These are phyloP conservation scores for Trametes cubensis DNA, from an alignment of 768 basidiomycete genomes.

Conservation along the genomic window DNA sequence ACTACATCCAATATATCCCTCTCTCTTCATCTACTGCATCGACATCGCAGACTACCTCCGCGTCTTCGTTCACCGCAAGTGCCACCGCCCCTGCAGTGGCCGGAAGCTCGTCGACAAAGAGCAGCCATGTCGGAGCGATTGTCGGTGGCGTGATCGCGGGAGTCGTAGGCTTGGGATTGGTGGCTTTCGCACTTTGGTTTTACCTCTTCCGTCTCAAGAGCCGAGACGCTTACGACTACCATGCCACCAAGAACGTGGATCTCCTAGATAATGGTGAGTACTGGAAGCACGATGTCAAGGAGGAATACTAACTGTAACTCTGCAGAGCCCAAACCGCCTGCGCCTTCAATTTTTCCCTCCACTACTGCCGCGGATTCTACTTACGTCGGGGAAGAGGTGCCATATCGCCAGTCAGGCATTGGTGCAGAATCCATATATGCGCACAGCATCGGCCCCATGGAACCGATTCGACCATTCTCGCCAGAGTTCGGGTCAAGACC, in stretches of 20 bases:
- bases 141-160: background rate
- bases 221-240: background rate
- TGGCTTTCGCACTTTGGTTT: background rate
- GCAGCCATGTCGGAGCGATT: background rate
- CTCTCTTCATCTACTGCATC: background rate
- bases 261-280: background rate
- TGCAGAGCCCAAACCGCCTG: background rate
- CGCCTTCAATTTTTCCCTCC: background rate
- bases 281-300: too few species aligned
- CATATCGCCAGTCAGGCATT: background rate
- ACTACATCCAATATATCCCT: conserved; percentile 10
- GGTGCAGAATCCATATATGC: conserved; percentile 1
- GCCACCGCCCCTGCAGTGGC: background rate
- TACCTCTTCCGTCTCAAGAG: background rate
- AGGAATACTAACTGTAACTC: background rate
- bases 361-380: background rate
- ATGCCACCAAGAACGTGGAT: background rate
- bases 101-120: background rate
- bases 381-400: background rate
- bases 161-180: background rate
- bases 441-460: background rate
- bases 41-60: background rate
- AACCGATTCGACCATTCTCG: background rate
- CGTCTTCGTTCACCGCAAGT: background rate
- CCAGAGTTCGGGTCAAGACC: background rate